Evolutionary conservation across 2,329 filamentous ascomycete genomes (phyloP), one percentile per base, ranked within the genome.

Genomic region (Aspergillus niger): DNA sequence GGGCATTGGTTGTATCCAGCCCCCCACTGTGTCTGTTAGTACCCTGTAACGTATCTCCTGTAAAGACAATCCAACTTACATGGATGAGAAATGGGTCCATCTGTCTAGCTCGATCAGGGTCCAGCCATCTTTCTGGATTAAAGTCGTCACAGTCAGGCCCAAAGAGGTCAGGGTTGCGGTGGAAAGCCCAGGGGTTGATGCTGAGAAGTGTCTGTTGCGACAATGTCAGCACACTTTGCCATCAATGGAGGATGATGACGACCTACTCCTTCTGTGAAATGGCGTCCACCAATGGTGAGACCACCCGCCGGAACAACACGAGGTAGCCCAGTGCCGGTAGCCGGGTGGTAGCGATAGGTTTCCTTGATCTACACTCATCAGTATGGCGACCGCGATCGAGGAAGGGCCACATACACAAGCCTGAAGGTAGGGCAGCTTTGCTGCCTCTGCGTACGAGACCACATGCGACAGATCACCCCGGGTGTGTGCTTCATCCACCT

Each of bases 1-100:
- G 72, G 71, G 51, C 75, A 79, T 44, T 68, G 65, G 24, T 70
- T 72, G 43, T 77, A 77, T 7, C 77, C 75, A 5, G 72, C 72
- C 22, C 75, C 75, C 62, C 75, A 79, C 60, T 70, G 28, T 13
- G n/a, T 15, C 5, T 15, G 8, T 38, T 38, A 55, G 8, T 20
- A 6, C 10, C 6, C 15, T 22, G 11, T 20, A 32, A 3, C 11
- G 22, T 6, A 15, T 17, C 3, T 2, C 2, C 20, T 20, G 20
- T 20, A 20, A 20, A 20, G 20, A 20, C 20, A 2, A 20, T 20
- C 20, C 20, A 20, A 53, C 56, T 24, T 57, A 62, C 60, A 20
- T 62, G 60, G 8, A 62, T 60, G 5, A 62, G 15, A 30, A 58
- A 60, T 1, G 43, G 50, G 22, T 63, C 61, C 54, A 60, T 63